Evolutionary conservation across 108 stramenopile genomes (phyloP), one percentile per base, ranked within the genome.

Genomic region (Conticribra guillardii): DNA sequence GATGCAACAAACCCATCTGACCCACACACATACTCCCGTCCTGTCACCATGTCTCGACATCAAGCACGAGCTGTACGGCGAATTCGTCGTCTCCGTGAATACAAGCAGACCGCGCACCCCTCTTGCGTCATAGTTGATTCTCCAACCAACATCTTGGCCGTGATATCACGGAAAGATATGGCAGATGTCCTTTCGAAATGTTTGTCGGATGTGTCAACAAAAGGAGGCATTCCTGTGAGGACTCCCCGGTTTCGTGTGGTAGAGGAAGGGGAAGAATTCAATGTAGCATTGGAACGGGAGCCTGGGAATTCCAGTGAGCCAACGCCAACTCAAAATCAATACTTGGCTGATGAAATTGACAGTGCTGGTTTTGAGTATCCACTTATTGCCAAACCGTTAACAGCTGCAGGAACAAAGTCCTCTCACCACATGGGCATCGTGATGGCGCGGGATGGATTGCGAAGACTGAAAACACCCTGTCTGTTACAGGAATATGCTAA

Each of bases 401-500:
- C 83, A 16, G 95, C 95, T 5, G 95, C 95, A 31, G 92, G 95
- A 1, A 96, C 95, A 18, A 86, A 87, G 71, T 60, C 58, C 41
- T 85, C 84, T 22, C 95, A 96, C 75, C 79, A 74, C 27, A 90
- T 96, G 95, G 71, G 82, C 5, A 82, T 96, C 34, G 74, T 90
- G 15, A 67, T 93, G 67, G 69, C 75, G 26, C 33, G 70, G 14
- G 71, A 85, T 54, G 90, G 89, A 24, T 54, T 93, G 22, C 52
- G 69, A 9, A 29, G 73, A 19, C 55, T 84, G 5, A 72, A 80
- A 18, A 77, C 82, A 0, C 83, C 85, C 1, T 84, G 79, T 57
- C 61, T 87, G 4, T 54, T 88, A 9, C 94, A 95, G 79, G 91
- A 92, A 75, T 96, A 88, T 64, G 84, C 83, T 54, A 96, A 96